Percentiles rank a stretch among this genome's conserved stretches.
Evolutionary conservation across 306 rosid species (phyloP).

Genomic region (Casuarina glauca): DNA sequence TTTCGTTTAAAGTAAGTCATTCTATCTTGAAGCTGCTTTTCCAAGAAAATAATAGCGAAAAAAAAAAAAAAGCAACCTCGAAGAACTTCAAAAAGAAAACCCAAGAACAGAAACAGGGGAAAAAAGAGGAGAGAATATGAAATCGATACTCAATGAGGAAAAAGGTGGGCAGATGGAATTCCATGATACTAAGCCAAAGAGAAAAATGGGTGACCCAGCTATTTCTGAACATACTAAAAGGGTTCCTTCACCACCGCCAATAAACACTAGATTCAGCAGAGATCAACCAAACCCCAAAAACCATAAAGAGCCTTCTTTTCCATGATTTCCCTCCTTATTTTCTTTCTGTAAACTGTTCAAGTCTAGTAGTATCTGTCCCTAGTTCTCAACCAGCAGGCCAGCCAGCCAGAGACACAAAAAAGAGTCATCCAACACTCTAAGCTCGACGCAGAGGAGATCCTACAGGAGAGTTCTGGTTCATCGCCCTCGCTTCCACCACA

Average conservation of each 20-base stretch:
- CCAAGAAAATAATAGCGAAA: too few species aligned
- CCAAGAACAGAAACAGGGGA: too few species aligned
- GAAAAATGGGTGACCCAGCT: background rate
- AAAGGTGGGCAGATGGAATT: too few species aligned
- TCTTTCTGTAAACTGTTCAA: background rate
- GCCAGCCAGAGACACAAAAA: background rate
- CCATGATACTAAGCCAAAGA: background rate
- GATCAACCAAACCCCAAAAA: background rate
- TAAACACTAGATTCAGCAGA: too few species aligned
- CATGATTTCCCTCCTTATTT: background rate
- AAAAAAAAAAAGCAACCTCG: too few species aligned
- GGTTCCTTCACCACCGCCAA: background rate
- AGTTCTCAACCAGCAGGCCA: background rate
- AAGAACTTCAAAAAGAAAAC: too few species aligned
- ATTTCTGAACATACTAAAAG: background rate
- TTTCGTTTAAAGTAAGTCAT: too few species aligned
- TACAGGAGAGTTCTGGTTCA: slow-evolving; percentile 28
- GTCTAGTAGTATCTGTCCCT: background rate
- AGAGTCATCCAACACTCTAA: background rate
- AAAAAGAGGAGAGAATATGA: background rate
- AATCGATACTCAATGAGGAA: background rate
- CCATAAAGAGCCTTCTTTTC: background rate
- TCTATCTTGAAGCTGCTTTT: too few species aligned
- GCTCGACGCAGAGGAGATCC: slow-evolving; percentile 25
- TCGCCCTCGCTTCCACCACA: slow-evolving; percentile 31